Conservation (phyloP, 129 eudicot species). For the Gnaphalium uliginosum region DNA sequence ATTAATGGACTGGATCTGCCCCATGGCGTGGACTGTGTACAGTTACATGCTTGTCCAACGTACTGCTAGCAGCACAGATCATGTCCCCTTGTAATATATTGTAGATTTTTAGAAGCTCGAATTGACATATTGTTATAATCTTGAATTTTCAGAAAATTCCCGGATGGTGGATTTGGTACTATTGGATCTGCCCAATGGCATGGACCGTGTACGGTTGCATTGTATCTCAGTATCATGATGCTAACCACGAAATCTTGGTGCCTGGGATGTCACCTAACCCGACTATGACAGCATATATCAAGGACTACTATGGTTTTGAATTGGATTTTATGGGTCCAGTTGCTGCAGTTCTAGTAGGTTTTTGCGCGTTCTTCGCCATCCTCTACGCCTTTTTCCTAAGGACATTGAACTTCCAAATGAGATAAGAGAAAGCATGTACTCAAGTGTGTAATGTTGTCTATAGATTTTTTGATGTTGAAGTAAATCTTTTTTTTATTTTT, state of each 20-base stretch:
- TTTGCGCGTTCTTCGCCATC: constrained; percentile 61
- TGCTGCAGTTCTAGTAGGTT: constrained; percentile 65
- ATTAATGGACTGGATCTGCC: too few relatives aligned
- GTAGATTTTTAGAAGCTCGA: neutral
- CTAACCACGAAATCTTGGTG: constrained; percentile 33
- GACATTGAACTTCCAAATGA: constrained; percentile 67
- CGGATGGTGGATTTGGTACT: constrained; percentile 85
- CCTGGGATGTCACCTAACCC: constrained; percentile 43
- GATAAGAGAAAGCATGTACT: constrained; percentile 30
- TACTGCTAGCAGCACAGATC: neutral
- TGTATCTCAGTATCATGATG: constrained; percentile 67
- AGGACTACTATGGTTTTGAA: constrained; percentile 54
- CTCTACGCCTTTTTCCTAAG: constrained; percentile 63
- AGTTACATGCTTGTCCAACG: neutral
- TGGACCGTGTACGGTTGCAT: constrained; percentile 79
- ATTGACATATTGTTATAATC: neutral
- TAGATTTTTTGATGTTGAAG: constrained; percentile 18
- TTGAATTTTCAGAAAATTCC: constrained; percentile 60
- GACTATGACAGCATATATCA: constrained; percentile 38
- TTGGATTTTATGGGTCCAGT: constrained; percentile 74
- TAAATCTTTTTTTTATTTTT: constrained; percentile 20
- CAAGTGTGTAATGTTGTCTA: constrained; percentile 25
- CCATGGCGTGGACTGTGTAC: too few relatives aligned
- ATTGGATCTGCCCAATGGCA: constrained; percentile 82
- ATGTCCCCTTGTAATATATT: neutral